Percentiles rank a stretch among this genome's conserved stretches.
phyloP scores from a whole-genome alignment of 345 rosid species.

The Tarenaya hassleriana region DNA sequence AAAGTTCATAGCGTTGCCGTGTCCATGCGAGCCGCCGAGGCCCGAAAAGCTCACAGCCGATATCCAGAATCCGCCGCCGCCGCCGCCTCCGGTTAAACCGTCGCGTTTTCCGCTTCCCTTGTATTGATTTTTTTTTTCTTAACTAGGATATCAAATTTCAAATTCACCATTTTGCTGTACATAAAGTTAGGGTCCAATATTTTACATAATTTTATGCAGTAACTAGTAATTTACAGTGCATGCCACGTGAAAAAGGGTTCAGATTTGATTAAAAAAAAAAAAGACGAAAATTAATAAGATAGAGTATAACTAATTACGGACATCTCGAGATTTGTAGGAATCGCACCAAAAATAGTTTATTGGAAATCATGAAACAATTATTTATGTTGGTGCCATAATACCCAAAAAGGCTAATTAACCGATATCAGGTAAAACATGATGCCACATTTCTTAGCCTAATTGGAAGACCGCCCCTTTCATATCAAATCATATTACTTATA shows the following conservation, averaged over 20 bases:
- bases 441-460: too few species aligned
- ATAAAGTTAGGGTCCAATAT: too few species aligned
- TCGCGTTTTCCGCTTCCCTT: slow-evolving; percentile 62
- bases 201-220: too few species aligned
- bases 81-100: slow-evolving; percentile 33
- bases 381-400: too few species aligned
- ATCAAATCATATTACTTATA: too few species aligned
- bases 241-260: too few species aligned
- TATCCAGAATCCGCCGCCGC: slow-evolving; percentile 41
- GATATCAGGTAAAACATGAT: too few species aligned
- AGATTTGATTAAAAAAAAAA: too few species aligned
- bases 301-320: slow-evolving; percentile 9
- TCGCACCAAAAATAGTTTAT: slow-evolving; percentile 20
- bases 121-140: slow-evolving; percentile 37
- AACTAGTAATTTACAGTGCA: too few species aligned
- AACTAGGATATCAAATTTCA: slow-evolving; percentile 10
- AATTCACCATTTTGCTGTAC: too few species aligned
- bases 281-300: slow-evolving; percentile 8
- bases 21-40: slow-evolving; percentile 66
- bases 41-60: slow-evolving; percentile 35
- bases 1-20: slow-evolving; percentile 87
- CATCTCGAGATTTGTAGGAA: slow-evolving; percentile 13
- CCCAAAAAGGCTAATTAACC: too few species aligned
- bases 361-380: background rate
- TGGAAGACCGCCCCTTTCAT: too few species aligned